phyloP scores from a whole-genome alignment of 2,329 filamentous ascomycete genomes.

The Xylariomycetidae sp. region DNA sequence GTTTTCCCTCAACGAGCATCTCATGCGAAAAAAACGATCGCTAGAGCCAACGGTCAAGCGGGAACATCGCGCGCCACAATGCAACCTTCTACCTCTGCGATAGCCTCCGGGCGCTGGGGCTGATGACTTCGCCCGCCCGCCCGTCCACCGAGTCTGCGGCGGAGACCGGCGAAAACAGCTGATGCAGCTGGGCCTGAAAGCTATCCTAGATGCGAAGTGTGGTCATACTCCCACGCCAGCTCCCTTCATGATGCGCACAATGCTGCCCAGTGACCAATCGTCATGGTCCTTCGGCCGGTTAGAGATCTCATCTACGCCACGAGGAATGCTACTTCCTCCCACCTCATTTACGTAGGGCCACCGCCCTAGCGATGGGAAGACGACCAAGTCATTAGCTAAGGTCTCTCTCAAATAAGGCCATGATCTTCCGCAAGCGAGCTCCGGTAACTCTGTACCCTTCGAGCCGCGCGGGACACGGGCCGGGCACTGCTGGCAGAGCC shows the following conservation, averaged over 20 bases:
- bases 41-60: constrained; percentile 8
- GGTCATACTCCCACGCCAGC: not conserved
- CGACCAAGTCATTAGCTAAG: too few relatives aligned
- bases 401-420: too few relatives aligned
- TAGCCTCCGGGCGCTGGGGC: not conserved
- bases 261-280: not conserved
- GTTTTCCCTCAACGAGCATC: constrained; percentile 7
- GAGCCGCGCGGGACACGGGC: constrained; percentile 1
- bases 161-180: too few relatives aligned
- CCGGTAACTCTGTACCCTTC: not conserved
- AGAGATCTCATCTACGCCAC: not conserved
- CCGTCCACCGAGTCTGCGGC: not conserved
- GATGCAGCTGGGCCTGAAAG: too few relatives aligned
- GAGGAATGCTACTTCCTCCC: not conserved
- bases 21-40: constrained; percentile 4
- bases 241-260: not conserved
- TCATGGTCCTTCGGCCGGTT: not conserved
- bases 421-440: not conserved
- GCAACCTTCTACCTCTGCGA: constrained; percentile 4
- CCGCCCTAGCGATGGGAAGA: not conserved
- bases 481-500: constrained; percentile 1
- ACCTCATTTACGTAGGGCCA: not conserved
- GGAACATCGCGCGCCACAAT: constrained; percentile 13
- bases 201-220: not conserved
- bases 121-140: constrained; percentile 1